phyloP scores from a whole-genome alignment of 306 rosid genomes.

The Argentina anserina region DNA sequence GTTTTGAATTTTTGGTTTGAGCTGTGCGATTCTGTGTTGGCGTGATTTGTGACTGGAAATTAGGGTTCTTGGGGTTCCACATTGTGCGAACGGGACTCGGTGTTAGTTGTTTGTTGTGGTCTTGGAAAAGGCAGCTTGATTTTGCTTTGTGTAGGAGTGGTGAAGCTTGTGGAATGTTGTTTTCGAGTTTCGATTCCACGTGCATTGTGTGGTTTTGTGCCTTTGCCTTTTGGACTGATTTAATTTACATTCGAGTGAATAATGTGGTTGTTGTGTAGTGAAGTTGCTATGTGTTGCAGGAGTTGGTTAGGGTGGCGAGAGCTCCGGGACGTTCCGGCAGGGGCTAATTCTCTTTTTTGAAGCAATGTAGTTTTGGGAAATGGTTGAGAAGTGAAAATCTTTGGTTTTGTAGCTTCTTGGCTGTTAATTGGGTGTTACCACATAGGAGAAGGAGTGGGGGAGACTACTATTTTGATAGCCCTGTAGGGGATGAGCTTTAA shows the following conservation, averaged over 20 bases:
- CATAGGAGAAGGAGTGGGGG: background rate
- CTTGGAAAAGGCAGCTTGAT: background rate
- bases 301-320: background rate
- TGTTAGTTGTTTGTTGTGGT: background rate
- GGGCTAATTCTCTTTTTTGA: background rate
- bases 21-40: background rate
- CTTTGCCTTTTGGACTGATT: background rate
- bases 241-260: background rate
- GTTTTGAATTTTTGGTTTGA: too few relatives aligned
- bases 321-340: background rate
- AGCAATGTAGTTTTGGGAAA: background rate
- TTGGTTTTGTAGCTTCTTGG: background rate
- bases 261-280: background rate
- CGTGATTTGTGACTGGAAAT: background rate
- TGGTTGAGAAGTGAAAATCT: background rate
- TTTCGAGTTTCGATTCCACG: background rate
- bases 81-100: conserved; percentile 3
- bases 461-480: background rate
- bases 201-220: background rate
- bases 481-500: background rate
- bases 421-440: background rate
- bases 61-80: conserved; percentile 10
- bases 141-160: background rate
- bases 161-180: background rate
- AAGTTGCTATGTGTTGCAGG: background rate